Base-by-base conservation (phyloP, 305 asterid genomes). In the Lippia alba region DNA sequence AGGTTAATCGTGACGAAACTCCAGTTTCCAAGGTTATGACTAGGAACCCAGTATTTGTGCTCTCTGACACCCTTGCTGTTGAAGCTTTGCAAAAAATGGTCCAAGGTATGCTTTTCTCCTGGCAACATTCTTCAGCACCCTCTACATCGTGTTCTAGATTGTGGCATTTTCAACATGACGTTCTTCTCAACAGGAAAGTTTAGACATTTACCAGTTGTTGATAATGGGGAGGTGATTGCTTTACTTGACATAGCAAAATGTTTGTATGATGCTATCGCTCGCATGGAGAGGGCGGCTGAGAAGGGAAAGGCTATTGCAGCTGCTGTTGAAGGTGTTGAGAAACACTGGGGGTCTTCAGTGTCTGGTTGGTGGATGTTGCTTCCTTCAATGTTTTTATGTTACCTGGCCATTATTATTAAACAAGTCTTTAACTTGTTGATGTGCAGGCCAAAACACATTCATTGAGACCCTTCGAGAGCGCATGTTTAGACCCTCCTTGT, bases 31-130 rank as follows among this genome's bases (percentile, higher is more conserved):
- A 84, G 76, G 87, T 94, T 60, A 94, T 94, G 99, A 94, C 99
- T 62, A 92, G 92, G 83, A 94, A 89, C 62, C 99, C 99, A 3
- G 87, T 86, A 12, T 94, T 94, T 82, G 99, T 94, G 81, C 96
- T 94, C 63, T 92, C 99, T 24, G 99, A 90, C 73, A 78, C 96
- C 30, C 97, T 92, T 77, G 98, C 99, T 56, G 99, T 94, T 56
- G 99, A 94, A 79, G 99, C 99, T 70, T 79, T 94, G 84, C 98
- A 94, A 58, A 94, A 94, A 81, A 94, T 94, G 99, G 99, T 94
- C 63, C 96, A 83, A 83, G 99, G 99, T 94, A 64, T 66, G 76
- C 66, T 64, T 24, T 74, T 58, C 30, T 65, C 58, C 66, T 58
- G 70, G 40, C 39, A 5, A 8, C 63, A 40, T 39, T 59, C 63